Evolutionary conservation across 2,329 filamentous ascomycete genomes (phyloP), one percentile per base, ranked within the genome.

Genomic region (Amphichorda felina): DNA sequence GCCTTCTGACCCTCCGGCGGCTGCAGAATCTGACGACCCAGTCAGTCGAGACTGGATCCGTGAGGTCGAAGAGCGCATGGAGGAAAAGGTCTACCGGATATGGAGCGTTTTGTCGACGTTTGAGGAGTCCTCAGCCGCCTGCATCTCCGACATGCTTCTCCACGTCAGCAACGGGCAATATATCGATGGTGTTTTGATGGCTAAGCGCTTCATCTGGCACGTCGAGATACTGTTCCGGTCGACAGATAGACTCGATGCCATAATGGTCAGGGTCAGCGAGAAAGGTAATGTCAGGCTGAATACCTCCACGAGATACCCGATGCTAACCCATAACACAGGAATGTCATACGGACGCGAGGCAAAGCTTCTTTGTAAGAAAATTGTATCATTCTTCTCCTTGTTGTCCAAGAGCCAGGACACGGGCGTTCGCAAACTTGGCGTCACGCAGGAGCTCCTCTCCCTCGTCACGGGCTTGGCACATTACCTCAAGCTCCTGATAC

Each of bases 351-450:
- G 83, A 14, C 79, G 91, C 49, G 91, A 98, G 63, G 84, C 91
- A n/a, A 98, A 98, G 60, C 70, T 98, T 34, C 74, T 98, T n/a
- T 98, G 91, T 68, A 98, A 98, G 61, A 98, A 98, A 60, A 94
- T 98, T 37, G 91, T 98, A 5, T 85, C 89, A 18, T 98, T 98
- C 66, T 98, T 98, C 56, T 87, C 87, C 10, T 66, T 98, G 14
- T 69, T 98, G 8, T 94, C 89, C 5, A 94, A 94, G 56, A 91
- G 88, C 2, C 89, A 96, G 53, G 88, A 95, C 50, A 85, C 79
- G 8, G 84, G 82, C n/a, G 78, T 84, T 26, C 74, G 85, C 39
- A 91, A 95, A 54, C 75, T 96, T 29, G 91, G 91, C 30, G 91
- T 98, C 22, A 98, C 91, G 8, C 91, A 98, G 56, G 91, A 98